phyloP scores from a whole-genome alignment of 2,329 filamentous ascomycete genomes.

The Xylaria arbuscula region DNA sequence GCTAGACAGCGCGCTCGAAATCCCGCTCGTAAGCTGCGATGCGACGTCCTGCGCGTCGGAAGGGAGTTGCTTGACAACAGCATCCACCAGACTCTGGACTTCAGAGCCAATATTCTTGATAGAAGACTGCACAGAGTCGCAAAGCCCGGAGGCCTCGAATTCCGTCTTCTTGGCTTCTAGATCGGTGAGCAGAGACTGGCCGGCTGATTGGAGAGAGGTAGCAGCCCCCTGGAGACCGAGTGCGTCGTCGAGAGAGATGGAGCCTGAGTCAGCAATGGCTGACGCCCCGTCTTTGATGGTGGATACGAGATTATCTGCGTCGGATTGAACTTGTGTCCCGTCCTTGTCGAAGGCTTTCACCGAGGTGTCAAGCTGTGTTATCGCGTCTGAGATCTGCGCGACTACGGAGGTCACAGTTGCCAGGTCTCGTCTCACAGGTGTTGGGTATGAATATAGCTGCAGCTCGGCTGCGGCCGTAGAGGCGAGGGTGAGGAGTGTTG shows the following conservation, averaged over 20 bases:
- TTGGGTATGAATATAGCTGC: constrained; percentile 32
- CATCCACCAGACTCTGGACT: constrained; percentile 39
- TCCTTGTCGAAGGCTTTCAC: constrained; percentile 47
- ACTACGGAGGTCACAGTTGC: constrained; percentile 43
- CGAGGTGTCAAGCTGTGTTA: constrained; percentile 46
- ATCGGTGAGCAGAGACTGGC: constrained; percentile 38
- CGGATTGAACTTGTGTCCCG: constrained; percentile 40
- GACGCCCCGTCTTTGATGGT: constrained; percentile 41
- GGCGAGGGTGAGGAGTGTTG: constrained; percentile 42
- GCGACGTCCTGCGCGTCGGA: constrained; percentile 35
- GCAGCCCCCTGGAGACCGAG: constrained; percentile 35
- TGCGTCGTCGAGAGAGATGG: constrained; percentile 37
- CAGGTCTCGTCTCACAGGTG: constrained; percentile 40
- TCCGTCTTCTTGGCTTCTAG: constrained; percentile 41
- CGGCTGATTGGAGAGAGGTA: constrained; percentile 26
- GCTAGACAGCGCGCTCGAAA: constrained; percentile 36
- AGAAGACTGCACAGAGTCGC: constrained; percentile 29
- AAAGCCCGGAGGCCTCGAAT: constrained; percentile 42
- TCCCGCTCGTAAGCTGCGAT: constrained; percentile 19
- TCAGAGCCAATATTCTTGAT: constrained; percentile 35
- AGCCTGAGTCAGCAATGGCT: constrained; percentile 27
- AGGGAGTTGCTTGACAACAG: constrained; percentile 40
- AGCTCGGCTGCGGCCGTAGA: constrained; percentile 42
- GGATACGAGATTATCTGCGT: constrained; percentile 42
- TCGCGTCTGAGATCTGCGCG: constrained; percentile 42